Evolutionary conservation across 768 basidiomycete species (phyloP).

Genomic region (Cystoderma amianthinum): DNA sequence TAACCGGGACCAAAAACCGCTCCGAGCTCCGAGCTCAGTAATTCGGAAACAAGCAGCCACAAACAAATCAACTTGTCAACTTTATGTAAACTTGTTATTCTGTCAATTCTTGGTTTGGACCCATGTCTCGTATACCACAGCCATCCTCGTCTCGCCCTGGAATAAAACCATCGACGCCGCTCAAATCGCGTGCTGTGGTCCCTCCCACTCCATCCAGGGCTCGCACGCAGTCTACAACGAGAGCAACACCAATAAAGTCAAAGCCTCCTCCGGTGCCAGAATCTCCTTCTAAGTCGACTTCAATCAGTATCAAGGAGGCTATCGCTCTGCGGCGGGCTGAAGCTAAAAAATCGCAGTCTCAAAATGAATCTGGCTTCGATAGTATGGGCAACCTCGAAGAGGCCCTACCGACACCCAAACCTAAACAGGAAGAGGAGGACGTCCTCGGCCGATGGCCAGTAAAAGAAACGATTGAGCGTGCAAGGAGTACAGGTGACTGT

Average conservation of each 20-base stretch:
- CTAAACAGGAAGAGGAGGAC: conserved; percentile 36
- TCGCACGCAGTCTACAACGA: conserved; percentile 10
- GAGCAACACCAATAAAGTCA: conserved; percentile 15
- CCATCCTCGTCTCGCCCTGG: conserved; percentile 18
- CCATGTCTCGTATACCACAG: conserved; percentile 31
- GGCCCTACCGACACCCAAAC: conserved; percentile 10
- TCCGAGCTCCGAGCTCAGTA: too few relatives aligned
- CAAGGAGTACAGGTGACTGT: conserved; percentile 65
- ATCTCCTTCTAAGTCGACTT: conserved; percentile 17
- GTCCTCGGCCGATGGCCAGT: conserved; percentile 60
- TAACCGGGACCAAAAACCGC: too few relatives aligned
- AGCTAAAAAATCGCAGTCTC: conserved; percentile 49
- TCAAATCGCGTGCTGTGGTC: conserved; percentile 15
- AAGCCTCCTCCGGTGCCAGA: conserved; percentile 7
- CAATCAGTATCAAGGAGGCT: conserved; percentile 62
- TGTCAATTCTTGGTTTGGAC: too few relatives aligned
- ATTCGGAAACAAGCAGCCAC: too few relatives aligned
- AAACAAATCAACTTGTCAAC: too few relatives aligned
- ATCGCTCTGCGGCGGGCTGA: conserved; percentile 74
- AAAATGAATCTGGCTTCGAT: conserved; percentile 20
- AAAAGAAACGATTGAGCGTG: conserved; percentile 72
- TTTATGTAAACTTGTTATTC: too few relatives aligned
- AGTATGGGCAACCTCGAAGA: conserved; percentile 46
- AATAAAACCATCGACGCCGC: conserved; percentile 19
- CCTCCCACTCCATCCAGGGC: conserved; percentile 6